Evolutionary conservation across 352 stramenopile species (phyloP), one percentile per base, ranked within the genome.

Genomic region (Phytopythium chamaehyphon): DNA sequence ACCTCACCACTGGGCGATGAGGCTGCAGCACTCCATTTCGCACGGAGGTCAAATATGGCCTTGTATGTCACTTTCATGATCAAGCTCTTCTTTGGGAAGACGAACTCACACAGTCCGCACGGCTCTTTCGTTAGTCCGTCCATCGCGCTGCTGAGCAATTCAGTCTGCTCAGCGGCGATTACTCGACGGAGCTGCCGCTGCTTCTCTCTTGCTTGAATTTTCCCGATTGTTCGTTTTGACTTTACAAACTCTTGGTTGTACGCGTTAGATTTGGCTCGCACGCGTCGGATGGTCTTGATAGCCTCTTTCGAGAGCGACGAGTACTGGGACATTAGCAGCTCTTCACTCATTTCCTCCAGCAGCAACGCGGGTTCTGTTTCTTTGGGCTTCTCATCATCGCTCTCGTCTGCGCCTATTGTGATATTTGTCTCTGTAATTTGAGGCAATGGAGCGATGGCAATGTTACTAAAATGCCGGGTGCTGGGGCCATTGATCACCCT

Each of bases 301-400:
- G 71, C 67, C 35, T 47, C 51, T 26, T 58, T 76, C 23, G 74
- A 77, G 23, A 86, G 65, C 16, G 66, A 80, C 1, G 61, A 55
- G 54, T 76, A 86, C n/a, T 83, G 59, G 5, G 69, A 57, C 14
- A 65, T 62, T 10, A 86, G 55, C 11, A 62, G 61, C 47, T 76
- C 72, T 23, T 83, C 75, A 3, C 54, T 86, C 75, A 86, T 86
- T 45, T 81, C 69, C 33, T 86, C 75, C 0, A 83, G 60, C 12
- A 72, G 57, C 7, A 81, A 40, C 14, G 35, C 59, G 0, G 61
- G 60, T 2, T 43, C 21, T 6, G 12, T 42, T 35, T 46, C 51
- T 31, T 52, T 33, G 19, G n/a, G 18, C 3, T 38, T 36, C 1
- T 63, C 42, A 10, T 68, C 23, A 1, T 42, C 44, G 12, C 43